These are phyloP conservation scores for Parachaetomium inaequale DNA, from an alignment of 495 filamentous ascomycete genomes.

Conservation along the genomic window DNA sequence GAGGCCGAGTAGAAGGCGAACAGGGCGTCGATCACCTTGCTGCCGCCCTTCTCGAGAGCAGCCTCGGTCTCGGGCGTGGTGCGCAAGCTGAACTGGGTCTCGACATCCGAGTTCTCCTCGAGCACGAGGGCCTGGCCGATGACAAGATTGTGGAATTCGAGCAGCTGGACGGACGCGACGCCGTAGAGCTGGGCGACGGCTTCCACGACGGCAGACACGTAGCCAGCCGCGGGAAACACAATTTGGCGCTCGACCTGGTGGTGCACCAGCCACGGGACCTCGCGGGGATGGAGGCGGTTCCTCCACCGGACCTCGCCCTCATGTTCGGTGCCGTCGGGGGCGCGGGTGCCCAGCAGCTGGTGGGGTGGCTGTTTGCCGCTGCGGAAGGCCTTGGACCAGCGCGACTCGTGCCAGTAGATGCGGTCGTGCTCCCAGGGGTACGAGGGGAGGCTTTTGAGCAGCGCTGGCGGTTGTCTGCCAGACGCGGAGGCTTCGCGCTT, in stretches of 20 bases:
- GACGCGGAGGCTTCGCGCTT: not conserved
- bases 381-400: constrained; percentile 29
- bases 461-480: not conserved
- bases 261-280: constrained; percentile 45
- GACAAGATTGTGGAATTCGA: too few species aligned
- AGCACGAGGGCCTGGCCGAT: too few species aligned
- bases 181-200: constrained; percentile 15
- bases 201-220: constrained; percentile 48
- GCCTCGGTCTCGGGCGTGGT: too few species aligned
- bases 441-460: constrained; percentile 41
- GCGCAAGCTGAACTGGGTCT: too few species aligned
- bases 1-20: too few species aligned
- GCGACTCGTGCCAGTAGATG: constrained; percentile 46
- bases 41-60: too few species aligned
- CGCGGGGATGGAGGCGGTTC: constrained; percentile 35
- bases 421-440: constrained; percentile 51
- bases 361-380: constrained; percentile 27
- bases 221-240: constrained; percentile 55
- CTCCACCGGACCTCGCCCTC: constrained; percentile 39
- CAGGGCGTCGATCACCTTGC: too few species aligned
- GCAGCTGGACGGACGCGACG: too few species aligned
- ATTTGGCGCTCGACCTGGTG: constrained; percentile 39
- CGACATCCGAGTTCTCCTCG: too few species aligned
- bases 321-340: constrained; percentile 28
- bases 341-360: constrained; percentile 40